Conservation (phyloP, 2,329 filamentous ascomycete genomes). For the Thermoascus crustaceus region DNA sequence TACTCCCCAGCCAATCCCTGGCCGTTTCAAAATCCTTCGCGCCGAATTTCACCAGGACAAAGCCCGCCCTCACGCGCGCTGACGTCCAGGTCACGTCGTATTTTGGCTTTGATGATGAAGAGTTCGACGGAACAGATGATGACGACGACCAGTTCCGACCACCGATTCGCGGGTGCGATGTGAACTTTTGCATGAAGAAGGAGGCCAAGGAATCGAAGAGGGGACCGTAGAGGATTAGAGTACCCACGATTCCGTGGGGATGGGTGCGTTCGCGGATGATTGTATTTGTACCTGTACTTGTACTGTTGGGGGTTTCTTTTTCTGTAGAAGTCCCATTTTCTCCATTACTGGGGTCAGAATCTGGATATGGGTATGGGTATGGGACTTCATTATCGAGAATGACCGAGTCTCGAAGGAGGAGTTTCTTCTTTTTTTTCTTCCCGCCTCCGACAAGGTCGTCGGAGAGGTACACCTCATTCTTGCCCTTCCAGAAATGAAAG, state of each 20-base stretch:
- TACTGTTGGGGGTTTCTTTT: slow-evolving; percentile 24
- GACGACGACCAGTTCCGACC: slow-evolving; percentile 60
- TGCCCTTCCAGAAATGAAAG: slow-evolving; percentile 66
- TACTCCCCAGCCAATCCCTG: slow-evolving; percentile 66
- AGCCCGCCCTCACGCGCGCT: slow-evolving; percentile 63
- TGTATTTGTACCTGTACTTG: slow-evolving; percentile 8
- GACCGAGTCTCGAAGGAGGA: slow-evolving; percentile 80
- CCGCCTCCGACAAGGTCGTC: slow-evolving; percentile 26
- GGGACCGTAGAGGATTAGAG: slow-evolving; percentile 70
- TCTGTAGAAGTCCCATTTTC: slow-evolving; percentile 18
- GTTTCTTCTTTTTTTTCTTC: slow-evolving; percentile 41
- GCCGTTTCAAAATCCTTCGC: slow-evolving; percentile 73
- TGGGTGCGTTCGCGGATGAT: slow-evolving; percentile 56
- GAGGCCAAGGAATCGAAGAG: slow-evolving; percentile 57
- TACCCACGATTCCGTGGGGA: slow-evolving; percentile 69
- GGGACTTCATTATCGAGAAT: slow-evolving; percentile 62
- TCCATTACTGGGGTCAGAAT: too few relatives aligned
- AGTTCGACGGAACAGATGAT: slow-evolving; percentile 8
- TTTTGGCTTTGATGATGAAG: slow-evolving; percentile 34
- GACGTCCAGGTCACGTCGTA: slow-evolving; percentile 69
- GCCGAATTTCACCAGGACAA: slow-evolving; percentile 86
- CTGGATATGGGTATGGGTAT: too few relatives aligned
- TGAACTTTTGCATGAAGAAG: slow-evolving; percentile 76
- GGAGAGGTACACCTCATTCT: slow-evolving; percentile 94
- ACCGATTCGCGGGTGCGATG: slow-evolving; percentile 69